phyloP scores from a whole-genome alignment of 2,329 filamentous ascomycete genomes.

The Biscogniauxia sp. region DNA sequence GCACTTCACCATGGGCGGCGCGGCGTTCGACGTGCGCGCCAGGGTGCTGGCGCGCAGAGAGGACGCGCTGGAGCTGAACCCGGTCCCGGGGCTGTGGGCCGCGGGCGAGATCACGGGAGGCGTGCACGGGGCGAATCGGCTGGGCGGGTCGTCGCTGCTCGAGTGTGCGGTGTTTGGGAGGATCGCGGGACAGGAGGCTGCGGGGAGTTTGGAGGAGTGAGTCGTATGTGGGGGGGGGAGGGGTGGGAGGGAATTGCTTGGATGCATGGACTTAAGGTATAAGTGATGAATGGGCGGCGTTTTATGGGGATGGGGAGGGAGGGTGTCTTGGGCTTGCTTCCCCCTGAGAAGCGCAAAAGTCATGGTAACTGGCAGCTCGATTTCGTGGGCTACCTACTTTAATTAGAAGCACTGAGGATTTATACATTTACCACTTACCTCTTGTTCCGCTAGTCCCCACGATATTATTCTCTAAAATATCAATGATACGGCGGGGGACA shows the following conservation, averaged over 20 bases:
- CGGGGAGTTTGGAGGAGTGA: constrained; percentile 21
- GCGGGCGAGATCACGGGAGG: constrained; percentile 65
- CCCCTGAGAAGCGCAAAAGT: too few species aligned
- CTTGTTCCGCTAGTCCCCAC: too few species aligned
- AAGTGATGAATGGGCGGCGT: not conserved
- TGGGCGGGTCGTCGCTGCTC: constrained; percentile 60
- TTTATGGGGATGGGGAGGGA: too few species aligned
- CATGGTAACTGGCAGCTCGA: too few species aligned
- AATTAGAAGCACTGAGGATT: too few species aligned
- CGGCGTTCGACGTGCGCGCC: constrained; percentile 51
- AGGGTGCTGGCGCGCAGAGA: constrained; percentile 46
- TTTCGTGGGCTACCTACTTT: too few species aligned
- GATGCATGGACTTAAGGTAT: not conserved
- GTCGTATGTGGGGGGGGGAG: not conserved
- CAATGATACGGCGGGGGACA: too few species aligned
- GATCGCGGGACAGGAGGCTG: constrained; percentile 51
- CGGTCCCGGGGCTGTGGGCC: constrained; percentile 57
- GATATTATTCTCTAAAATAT: too few species aligned
- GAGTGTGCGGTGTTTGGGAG: constrained; percentile 65
- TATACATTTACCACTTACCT: too few species aligned
- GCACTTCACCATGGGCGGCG: constrained; percentile 68
- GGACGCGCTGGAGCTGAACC: constrained; percentile 29
- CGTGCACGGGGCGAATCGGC: constrained; percentile 60
- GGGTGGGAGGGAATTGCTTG: not conserved
- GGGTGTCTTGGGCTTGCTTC: too few species aligned